These are phyloP conservation scores for Saccharomycopsis javanensis DNA, from an alignment of 805 yeast species.

Conservation along the genomic window DNA sequence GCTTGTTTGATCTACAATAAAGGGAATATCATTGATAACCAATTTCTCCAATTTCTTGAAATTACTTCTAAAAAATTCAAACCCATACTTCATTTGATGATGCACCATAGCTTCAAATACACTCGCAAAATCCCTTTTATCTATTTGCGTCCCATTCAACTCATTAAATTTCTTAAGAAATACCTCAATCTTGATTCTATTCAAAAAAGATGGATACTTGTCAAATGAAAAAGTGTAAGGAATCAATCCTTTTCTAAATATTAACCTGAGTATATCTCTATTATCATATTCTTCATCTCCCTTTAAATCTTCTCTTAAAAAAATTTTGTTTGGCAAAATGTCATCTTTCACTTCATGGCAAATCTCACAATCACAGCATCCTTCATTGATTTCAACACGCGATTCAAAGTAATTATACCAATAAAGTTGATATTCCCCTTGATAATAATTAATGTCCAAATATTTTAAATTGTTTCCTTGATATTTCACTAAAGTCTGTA, in stretches of 20 bases:
- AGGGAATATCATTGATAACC: slow-evolving; percentile 16
- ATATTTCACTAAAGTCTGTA: background rate
- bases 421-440: slow-evolving; percentile 10
- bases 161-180: slow-evolving; percentile 5
- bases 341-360: slow-evolving; percentile 10
- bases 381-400: slow-evolving; percentile 6
- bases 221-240: slow-evolving; percentile 15
- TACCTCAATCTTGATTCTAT: background rate
- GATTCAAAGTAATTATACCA: slow-evolving; percentile 15
- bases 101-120: slow-evolving; percentile 10
- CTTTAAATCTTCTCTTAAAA: background rate
- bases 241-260: slow-evolving; percentile 10
- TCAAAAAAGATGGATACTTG: slow-evolving; percentile 12
- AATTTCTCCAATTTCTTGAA: slow-evolving; percentile 9
- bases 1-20: background rate
- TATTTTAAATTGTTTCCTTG: slow-evolving; percentile 6
- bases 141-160: background rate
- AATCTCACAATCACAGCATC: background rate
- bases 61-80: background rate
- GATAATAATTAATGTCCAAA: slow-evolving; percentile 13
- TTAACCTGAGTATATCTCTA: slow-evolving; percentile 2
- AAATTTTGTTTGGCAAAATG: slow-evolving; percentile 3
- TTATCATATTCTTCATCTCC: slow-evolving; percentile 6
- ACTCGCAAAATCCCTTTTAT: background rate
- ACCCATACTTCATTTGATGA: slow-evolving; percentile 9